Conservation (phyloP, 306 rosid genomes). For the Arachis stenosperma region DNA sequence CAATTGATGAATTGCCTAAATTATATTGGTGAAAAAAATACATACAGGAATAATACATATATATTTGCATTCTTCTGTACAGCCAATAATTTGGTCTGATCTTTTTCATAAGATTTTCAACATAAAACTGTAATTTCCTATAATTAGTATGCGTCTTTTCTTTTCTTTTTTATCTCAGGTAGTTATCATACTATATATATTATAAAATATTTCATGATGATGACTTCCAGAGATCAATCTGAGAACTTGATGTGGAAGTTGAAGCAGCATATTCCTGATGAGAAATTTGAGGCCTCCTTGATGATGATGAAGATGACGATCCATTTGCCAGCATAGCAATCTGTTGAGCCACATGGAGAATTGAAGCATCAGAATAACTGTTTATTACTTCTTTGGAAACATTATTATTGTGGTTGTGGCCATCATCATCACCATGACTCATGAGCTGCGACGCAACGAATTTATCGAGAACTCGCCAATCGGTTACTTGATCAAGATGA, state of each 20-base stretch:
- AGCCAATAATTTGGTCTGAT: conserved; percentile 35
- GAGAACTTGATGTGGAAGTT: conserved; percentile 74
- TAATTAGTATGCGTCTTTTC: conserved; percentile 53
- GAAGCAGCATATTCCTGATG: conserved; percentile 55
- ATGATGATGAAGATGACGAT: neutral
- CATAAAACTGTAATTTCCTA: conserved; percentile 41
- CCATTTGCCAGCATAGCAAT: conserved; percentile 48
- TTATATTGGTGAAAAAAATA: too few relatives aligned
- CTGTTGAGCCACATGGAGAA: conserved; percentile 54
- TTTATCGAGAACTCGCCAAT: conserved; percentile 82
- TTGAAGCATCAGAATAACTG: conserved; percentile 47
- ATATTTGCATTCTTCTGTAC: conserved; percentile 51
- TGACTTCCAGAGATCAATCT: conserved; percentile 76
- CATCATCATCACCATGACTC: conserved; percentile 37
- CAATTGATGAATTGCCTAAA: too few relatives aligned
- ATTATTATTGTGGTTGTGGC: conserved; percentile 46
- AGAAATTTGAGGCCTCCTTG: conserved; percentile 47
- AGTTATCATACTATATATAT: neutral
- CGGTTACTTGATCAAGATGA: conserved; percentile 57
- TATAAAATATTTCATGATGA: conserved; percentile 25
- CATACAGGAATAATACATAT: too few relatives aligned
- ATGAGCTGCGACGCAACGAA: conserved; percentile 80
- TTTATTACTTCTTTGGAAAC: conserved; percentile 44
- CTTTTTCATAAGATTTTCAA: conserved; percentile 12
- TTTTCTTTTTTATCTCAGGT: neutral